Evolutionary conservation across 495 filamentous ascomycete species (phyloP).

Genomic region (Thozetella sp.): DNA sequence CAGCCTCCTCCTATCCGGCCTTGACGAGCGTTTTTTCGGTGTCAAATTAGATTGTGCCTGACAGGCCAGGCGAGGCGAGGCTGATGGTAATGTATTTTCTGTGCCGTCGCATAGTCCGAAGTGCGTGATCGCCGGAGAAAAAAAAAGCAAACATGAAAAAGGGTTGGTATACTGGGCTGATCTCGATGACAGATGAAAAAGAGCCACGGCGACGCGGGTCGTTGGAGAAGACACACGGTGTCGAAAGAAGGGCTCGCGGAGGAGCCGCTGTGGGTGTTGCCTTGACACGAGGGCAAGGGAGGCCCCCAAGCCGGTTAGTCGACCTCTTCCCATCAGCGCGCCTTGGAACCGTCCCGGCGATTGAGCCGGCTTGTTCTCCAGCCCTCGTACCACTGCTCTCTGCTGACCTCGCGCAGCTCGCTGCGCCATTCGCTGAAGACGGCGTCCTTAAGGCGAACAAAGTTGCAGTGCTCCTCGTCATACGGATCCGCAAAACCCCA

Average conservation of each 20-base stretch:
- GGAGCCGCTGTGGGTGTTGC: no score
- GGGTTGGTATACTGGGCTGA: no score
- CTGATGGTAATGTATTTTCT: neutral
- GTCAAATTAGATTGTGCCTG: constrained; percentile 2
- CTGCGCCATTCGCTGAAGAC: constrained; percentile 93
- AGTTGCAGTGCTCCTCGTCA: constrained; percentile 89
- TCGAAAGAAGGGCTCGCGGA: no score
- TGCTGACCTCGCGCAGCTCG: constrained; percentile 88
- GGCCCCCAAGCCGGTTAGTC: no score
- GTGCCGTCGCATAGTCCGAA: neutral
- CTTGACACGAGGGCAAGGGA: no score
- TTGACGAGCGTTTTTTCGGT: neutral
- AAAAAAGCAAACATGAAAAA: neutral
- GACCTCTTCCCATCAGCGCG: constrained; percentile 16
- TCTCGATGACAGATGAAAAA: no score
- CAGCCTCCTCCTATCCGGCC: neutral
- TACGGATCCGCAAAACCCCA: constrained; percentile 97
- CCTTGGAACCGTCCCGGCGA: constrained; percentile 32
- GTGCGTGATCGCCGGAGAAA: neutral
- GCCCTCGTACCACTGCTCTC: constrained; percentile 93
- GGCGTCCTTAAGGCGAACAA: constrained; percentile 84
- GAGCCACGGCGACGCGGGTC: no score
- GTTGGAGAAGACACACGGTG: neutral
- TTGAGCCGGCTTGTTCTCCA: constrained; percentile 78
- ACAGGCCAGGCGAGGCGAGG: neutral